phyloP scores from a whole-genome alignment of 768 basidiomycete genomes.

The Termitomyces sp. region DNA sequence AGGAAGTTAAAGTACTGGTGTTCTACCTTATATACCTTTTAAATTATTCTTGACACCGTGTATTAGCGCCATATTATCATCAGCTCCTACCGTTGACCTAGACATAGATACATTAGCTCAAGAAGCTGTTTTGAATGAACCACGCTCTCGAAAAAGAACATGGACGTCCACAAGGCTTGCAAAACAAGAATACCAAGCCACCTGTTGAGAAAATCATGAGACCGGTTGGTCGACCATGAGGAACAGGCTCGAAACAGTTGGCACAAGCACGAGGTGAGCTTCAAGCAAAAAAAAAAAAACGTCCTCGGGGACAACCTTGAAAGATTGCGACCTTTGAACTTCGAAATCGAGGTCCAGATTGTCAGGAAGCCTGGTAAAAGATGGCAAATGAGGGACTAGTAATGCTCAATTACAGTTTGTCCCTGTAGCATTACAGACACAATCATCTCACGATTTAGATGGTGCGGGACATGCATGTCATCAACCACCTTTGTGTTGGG shows the following conservation, averaged over 20 bases:
- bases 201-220: neutral
- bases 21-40: too few relatives aligned
- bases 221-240: neutral
- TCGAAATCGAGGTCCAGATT: neutral
- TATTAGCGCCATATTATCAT: neutral
- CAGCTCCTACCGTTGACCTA: neutral
- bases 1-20: too few relatives aligned
- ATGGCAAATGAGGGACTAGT: neutral
- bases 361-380: neutral
- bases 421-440: too few relatives aligned
- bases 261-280: neutral
- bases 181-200: neutral
- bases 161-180: neutral
- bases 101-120: neutral
- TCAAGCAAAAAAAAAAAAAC: neutral
- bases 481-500: too few relatives aligned
- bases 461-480: too few relatives aligned
- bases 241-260: neutral
- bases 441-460: too few relatives aligned
- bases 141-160: neutral
- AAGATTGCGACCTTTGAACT: neutral
- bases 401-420: neutral
- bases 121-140: neutral
- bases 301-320: neutral
- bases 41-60: too few relatives aligned